Base-by-base conservation (phyloP, 1,139 yeast species). In the Diutina rugosa region DNA sequence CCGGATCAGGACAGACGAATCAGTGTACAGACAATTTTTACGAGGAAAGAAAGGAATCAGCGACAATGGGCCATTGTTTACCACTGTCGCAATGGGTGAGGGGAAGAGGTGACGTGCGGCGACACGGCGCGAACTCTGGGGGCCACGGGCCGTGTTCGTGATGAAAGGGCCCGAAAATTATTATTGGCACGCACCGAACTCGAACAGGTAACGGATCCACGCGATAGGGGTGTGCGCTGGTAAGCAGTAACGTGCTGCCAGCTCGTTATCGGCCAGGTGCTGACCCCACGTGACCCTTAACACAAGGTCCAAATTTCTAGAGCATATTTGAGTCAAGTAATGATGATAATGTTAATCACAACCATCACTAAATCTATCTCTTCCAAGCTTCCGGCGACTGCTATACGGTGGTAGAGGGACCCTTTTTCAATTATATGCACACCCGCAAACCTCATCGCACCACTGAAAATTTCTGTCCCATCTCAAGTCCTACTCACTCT, bases 381-480 rank as follows among this genome's bases (percentile, higher is more conserved):
- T 2, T 18, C 18, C 3, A 21, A 2, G 26, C 4, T 21, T 21
- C 4, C 26, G 26, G 26, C 26, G 26, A 21, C 26, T 21, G 26
- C 3, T 21, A 21, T 2, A 21, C 4, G 26, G 26, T 21, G 26
- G 26, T 21, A 21, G 26, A 21, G 26, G 26, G 26, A 21, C 26
- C 12, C 41, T 10, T 35, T 10, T 7, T 10, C 41, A 35, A n/a
- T 21, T 21, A 46, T 47, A 47, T 47, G 51, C 51, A 47, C 51
- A 21, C 29, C 51, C 51, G 51, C 51, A 47, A 47, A 47, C 51
- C 51, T 47, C 51, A 47, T 47, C 51, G 51, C 51, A 29, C 35
- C 35, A 49, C 16, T 49, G 30, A 32, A 49, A 49, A 49, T 29
- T 49, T 49, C 32, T 32, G 14, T 30, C 53, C 29, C 53, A 49